Conservation (phyloP, 164 flowering plant species). For the Vitis rupestris region DNA sequence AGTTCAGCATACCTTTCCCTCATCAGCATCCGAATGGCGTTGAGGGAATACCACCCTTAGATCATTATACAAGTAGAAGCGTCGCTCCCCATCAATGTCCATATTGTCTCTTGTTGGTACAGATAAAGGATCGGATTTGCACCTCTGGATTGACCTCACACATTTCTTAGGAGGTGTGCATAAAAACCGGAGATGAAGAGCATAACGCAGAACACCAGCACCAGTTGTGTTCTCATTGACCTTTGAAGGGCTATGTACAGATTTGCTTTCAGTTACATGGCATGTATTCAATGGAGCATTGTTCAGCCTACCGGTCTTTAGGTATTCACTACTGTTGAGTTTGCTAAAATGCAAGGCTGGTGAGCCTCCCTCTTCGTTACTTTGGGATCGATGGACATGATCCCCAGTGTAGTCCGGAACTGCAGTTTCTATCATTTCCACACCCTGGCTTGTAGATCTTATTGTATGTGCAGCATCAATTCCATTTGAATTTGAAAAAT, state of each 20-base stretch:
- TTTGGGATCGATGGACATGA: not conserved
- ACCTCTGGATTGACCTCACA: slow-evolving; percentile 53
- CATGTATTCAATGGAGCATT: slow-evolving; percentile 9
- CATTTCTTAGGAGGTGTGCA: slow-evolving; percentile 61
- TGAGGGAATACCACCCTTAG: slow-evolving; percentile 93
- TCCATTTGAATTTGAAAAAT: not conserved
- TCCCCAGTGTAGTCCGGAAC: not conserved
- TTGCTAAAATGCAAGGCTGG: not conserved
- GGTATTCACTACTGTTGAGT: not conserved
- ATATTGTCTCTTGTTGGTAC: slow-evolving; percentile 26
- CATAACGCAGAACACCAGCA: slow-evolving; percentile 83
- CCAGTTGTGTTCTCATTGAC: slow-evolving; percentile 44
- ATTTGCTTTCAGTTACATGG: slow-evolving; percentile 28
- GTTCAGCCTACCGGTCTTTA: slow-evolving; percentile 5
- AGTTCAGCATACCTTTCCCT: slow-evolving; percentile 76
- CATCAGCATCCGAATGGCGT: slow-evolving; percentile 90
- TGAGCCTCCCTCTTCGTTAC: not conserved
- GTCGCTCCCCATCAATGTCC: slow-evolving; percentile 51
- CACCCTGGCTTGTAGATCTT: not conserved
- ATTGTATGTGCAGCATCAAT: not conserved
- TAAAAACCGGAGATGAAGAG: slow-evolving; percentile 84
- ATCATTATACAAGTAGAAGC: slow-evolving; percentile 84
- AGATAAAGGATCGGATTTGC: slow-evolving; percentile 65
- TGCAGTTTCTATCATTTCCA: not conserved
- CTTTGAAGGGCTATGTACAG: slow-evolving; percentile 41